Evolutionary conservation across 495 filamentous ascomycete genomes (phyloP), one percentile per base, ranked within the genome.

Genomic region (Penicillium cinerascens): DNA sequence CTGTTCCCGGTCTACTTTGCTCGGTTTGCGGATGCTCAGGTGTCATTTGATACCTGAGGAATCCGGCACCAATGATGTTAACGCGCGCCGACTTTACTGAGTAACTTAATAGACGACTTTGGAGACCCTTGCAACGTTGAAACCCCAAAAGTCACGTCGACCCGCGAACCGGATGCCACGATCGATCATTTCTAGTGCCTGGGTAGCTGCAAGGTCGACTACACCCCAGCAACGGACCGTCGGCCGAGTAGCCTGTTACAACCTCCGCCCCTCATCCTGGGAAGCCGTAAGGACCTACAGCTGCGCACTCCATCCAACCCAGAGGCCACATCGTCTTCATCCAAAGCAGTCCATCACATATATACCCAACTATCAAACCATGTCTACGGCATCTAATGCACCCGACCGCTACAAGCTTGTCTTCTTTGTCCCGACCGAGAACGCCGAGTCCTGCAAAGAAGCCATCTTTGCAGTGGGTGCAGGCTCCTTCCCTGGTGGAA

Each of bases 341-440:
- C 9, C 29, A 13, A 33, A 33, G 11, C 1, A 8, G 1, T n/a
- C 21, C 35, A 26, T 15, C 1, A 11, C n/a, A 39, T 10, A 0
- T 17, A 42, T 11, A 6, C 27, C 18, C 25, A 51, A 16, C 15
- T 16, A 33, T 45, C 42, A 21, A 25, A 43, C 36, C 6, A 59
- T 59, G 56, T 54, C 58, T 9, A 44, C 60, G 26, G 45, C 55
- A 11, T 42, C 61, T 36, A 23, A 43, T 7, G 0, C 38, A 8
- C 55, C 62, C 26, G 64, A 66, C 49, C 75, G 75, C 53, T 79
- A 75, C 67, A 79, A 78, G 37, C 75, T 79, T 22, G 51, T 78
- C 53, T 79, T 78, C 66, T 76, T 67, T 49, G 76, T 76, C 15
- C 76, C 76, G 0, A 58, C 67, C 36, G 50, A 64, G 20, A 60